Evolutionary conservation across 345 rosid genomes (phyloP).

Genomic region (Boechera stricta): DNA sequence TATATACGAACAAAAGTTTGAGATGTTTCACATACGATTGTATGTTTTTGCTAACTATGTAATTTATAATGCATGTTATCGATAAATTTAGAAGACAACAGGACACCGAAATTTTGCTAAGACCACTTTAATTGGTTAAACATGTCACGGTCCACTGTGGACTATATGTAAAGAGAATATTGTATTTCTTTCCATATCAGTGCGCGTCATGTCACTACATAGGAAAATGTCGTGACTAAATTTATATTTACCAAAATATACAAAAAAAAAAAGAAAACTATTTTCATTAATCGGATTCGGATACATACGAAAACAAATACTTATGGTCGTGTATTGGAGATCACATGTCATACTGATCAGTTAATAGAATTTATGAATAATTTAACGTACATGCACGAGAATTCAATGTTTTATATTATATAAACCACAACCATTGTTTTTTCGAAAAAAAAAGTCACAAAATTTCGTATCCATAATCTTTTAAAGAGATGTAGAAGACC

Average conservation of each 20-base stretch:
- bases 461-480: not conserved
- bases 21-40: not conserved
- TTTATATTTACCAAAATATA: too few relatives aligned
- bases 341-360: too few relatives aligned
- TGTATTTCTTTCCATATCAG: not conserved
- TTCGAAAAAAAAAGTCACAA: not conserved
- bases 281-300: not conserved
- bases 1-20: not conserved
- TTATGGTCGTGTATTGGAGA: too few relatives aligned
- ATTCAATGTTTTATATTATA: not conserved
- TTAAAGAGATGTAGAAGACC: not conserved
- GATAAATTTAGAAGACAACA: not conserved
- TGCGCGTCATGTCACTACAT: constrained; percentile 3
- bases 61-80: constrained; percentile 12
- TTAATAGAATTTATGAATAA: not conserved
- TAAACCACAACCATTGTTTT: not conserved
- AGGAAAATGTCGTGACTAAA: not conserved
- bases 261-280: too few relatives aligned
- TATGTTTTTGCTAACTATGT: not conserved
- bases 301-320: too few relatives aligned
- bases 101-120: not conserved
- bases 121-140: constrained; percentile 23
- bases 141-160: not conserved
- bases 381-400: not conserved
- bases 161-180: not conserved